A percentile compares a stretch with the other conserved stretches of the same genome.
phyloP scores from a whole-genome alignment of 768 basidiomycete genomes.

The Solioccasus polychromus region DNA sequence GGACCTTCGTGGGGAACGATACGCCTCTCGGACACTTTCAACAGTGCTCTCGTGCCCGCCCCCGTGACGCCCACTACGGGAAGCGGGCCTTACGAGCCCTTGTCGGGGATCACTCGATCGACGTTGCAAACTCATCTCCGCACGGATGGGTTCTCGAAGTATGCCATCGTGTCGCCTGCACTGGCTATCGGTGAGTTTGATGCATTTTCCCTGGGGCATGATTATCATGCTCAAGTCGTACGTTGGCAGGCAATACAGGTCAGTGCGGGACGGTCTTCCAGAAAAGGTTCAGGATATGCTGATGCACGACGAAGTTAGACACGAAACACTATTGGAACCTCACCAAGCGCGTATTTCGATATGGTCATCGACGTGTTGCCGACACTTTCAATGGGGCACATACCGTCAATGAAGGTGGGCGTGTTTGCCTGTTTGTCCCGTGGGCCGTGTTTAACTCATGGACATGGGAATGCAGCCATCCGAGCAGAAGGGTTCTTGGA shows the following conservation, averaged over 20 bases:
- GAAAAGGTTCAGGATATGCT: slow-evolving; percentile 18
- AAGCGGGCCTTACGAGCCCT: slow-evolving; percentile 37
- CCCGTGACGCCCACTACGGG: slow-evolving; percentile 40
- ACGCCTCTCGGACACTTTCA: slow-evolving; percentile 36
- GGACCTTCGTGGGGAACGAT: slow-evolving; percentile 35
- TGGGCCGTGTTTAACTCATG: slow-evolving; percentile 7
- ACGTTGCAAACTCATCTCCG: slow-evolving; percentile 33
- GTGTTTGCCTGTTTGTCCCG: neutral
- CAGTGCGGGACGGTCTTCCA: slow-evolving; percentile 13
- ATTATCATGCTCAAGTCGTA: slow-evolving; percentile 4
- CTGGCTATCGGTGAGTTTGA: slow-evolving; percentile 16
- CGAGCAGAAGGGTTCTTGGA: slow-evolving; percentile 29
- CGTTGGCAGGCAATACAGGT: slow-evolving; percentile 25
- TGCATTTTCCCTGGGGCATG: neutral
- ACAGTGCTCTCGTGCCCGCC: slow-evolving; percentile 36
- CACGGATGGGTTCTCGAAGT: slow-evolving; percentile 19
- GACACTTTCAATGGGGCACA: slow-evolving; percentile 37
- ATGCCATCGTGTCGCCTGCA: slow-evolving; percentile 37
- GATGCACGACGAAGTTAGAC: slow-evolving; percentile 30
- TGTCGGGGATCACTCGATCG: slow-evolving; percentile 44
- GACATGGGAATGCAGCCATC: slow-evolving; percentile 21
- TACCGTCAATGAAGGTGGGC: slow-evolving; percentile 29
- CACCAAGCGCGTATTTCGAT: slow-evolving; percentile 46
- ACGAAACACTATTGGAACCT: slow-evolving; percentile 46
- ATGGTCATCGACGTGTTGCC: slow-evolving; percentile 29